Evolutionary conservation across 2,329 filamentous ascomycete genomes (phyloP), one percentile per base, ranked within the genome.

Genomic region (Bipolaris victoriae): DNA sequence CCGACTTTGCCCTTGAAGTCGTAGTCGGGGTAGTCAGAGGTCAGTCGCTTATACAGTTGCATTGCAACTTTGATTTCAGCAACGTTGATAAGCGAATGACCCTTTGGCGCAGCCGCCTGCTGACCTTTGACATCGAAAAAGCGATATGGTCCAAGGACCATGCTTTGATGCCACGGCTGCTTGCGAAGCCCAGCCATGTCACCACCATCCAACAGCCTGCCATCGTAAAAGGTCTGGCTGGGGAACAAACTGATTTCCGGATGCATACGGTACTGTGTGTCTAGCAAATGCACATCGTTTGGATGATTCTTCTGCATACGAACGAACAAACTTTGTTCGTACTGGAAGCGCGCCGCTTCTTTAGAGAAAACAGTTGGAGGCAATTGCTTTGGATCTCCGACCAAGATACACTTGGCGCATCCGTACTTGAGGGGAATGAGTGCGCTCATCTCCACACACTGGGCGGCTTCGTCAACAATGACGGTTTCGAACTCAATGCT

Each of bases 201-300:
- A 58, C 84, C 85, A 22, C 96, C 95, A 75, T 99, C 92, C 62
- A 93, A 82, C 10, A 99, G 85, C 62, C 88, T 86, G 26, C 91
- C 88, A 72, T 98, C 92, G 78, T 99, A 99, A 79, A 99, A 99
- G 49, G 93, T 89, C 66, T 84, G 81, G 75, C 92, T 97, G 1
- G 96, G 95, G 76, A 97, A 99, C 50, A 82, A 77, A 76, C 92
- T 97, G 74, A 99, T 99, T 65, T 95, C 91, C 0, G 96, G 95
- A 78, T 99, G 95, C 96, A 99, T 99, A 78, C 95, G 95, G 75
- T 99, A 99, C 73, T 99, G 95, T 54, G 90, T 95, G 72, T 98
- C 94, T n/a, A 99, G 86, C 24, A 99, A 83, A 79, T 99, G 94
- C 15, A 99, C 88, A 63, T 96, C 90, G 31, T 90, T 82, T 0